Evolutionary conservation across 2,329 filamentous ascomycete species (phyloP), one percentile per base, ranked within the genome.

Genomic region (Blastomyces gilchristii): DNA sequence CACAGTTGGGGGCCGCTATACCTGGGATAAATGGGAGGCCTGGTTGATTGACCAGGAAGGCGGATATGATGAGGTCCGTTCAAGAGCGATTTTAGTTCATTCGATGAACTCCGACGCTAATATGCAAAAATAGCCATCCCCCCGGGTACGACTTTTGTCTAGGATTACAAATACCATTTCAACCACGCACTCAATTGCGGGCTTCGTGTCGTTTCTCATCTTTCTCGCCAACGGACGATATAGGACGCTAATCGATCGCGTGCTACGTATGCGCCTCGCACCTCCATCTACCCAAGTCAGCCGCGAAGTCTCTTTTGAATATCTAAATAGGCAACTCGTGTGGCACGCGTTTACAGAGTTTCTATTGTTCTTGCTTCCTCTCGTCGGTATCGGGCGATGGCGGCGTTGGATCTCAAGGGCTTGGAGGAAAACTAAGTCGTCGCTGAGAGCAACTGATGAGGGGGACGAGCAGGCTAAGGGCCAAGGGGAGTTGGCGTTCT

Each of bases 311-410:
- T 96, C 90, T 0, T 97, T 99, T 73, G 94, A 99, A 77, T 97
- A 97, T 71, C 84, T 97, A 59, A 99, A 99, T 74, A 87, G 94
- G 58, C 94, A 99, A 77, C 85, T 99, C 12, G 94, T 99, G 47
- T 99, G 94, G 94, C 94, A 99, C 76, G 94, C 94, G n/a, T 96
- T 99, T 71, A 99, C 94, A 34, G 94, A 99, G 74, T 99, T 99
- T 70, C 81, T 99, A n/a, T 83, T 99, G 41, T 99, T 97, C 74
- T 84, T 97, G 22, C 82, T 99, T n/a, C 94, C 94, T 0, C 83
- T 99, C n/a, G 89, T 99, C 52, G 94, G 94, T 60, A 93, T 99
- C 68, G 88, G 89, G 71, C 85, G 91, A 67, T 99, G 94, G 94
- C 85, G 91, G 63, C 84, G 92, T 68, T 96, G 93, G 88, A 80